Conservation (phyloP, 139 green algal species). For the Closterium sp. region DNA sequence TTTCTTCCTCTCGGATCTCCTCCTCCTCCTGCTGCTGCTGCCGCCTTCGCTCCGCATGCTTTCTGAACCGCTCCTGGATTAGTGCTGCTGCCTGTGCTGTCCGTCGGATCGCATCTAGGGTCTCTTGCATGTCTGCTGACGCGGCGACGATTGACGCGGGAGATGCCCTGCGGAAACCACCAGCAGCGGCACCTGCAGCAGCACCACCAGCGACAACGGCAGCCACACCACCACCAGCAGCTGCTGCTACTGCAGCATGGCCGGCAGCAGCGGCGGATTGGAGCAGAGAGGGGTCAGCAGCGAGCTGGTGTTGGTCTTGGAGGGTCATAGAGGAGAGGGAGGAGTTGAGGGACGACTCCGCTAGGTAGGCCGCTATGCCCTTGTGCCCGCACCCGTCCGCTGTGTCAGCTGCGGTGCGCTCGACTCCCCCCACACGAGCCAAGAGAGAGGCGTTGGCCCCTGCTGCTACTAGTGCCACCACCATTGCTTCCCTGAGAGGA, state of each 20-base stretch:
- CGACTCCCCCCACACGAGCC: background rate
- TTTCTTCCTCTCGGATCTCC: background rate
- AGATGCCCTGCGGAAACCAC: background rate
- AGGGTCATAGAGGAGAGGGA: constrained; percentile 25
- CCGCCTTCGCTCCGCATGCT: background rate
- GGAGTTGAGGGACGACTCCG: constrained; percentile 13
- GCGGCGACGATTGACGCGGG: background rate
- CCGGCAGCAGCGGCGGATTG: background rate
- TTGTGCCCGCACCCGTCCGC: constrained; percentile 12
- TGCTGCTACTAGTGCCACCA: background rate
- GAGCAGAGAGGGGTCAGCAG: background rate
- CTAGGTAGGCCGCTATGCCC: constrained; percentile 44
- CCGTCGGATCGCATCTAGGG: background rate
- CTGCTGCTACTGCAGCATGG: background rate
- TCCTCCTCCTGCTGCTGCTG: background rate
- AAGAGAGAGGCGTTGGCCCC: background rate
- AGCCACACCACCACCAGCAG: background rate
- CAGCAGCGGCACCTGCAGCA: background rate
- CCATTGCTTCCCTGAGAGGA: constrained; percentile 10
- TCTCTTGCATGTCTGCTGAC: background rate
- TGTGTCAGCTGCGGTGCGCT: constrained; percentile 28
- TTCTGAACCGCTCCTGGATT: background rate
- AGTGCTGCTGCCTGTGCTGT: background rate
- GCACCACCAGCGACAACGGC: background rate
- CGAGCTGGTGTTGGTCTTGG: background rate